Evolutionary conservation across 2,329 filamentous ascomycete species (phyloP), one percentile per base, ranked within the genome.

Genomic region (Zopfia rhizophila): DNA sequence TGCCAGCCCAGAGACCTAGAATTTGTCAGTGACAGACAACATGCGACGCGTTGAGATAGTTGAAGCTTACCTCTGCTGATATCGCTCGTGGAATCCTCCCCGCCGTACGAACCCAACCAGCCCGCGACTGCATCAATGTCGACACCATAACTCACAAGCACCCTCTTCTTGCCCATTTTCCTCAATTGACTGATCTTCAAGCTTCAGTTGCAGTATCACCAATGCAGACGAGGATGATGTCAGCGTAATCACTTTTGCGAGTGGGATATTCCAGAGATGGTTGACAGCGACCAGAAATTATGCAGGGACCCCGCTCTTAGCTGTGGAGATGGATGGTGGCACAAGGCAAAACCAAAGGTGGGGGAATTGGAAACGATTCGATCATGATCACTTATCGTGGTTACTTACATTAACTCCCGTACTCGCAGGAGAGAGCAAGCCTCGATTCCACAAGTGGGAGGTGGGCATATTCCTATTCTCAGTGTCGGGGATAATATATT

Each of bases 91-190:
- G 82, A 86, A 63, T 91, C 87, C 66, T 90, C 82, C 25, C 88
- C 87, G 12, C 86, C 86, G 59, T 91, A 91, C 0, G 83, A 88
- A 1, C 88, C 88, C 0, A 91, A 75, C 88, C 88, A 91, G 7
- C 88, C 87, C 1, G 87, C 83, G 2, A 90, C 85, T n/a, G 63
- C 87, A 54, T 91, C 87, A 18, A 91, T 85, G 51, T 91, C 88
- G 17, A 90, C 84, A 3, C 86, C 85, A 58, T 89, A 89, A 55
- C 81, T 73, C 30, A 80, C 76, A 25, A 83, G 76, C 36, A 83
- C 77, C 38, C 79, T 73, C 55, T 82, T 82, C 65, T 77, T 76
- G 30, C 65, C 72, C 73, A 76, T 77, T 13, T 10, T 44, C 5
- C 22, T 28, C 7, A 22, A 23, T 24, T 22, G 30, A 16, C 5